These are phyloP conservation scores for Jackrogersella multiformis DNA, from an alignment of 495 filamentous ascomycete genomes.

Conservation along the genomic window DNA sequence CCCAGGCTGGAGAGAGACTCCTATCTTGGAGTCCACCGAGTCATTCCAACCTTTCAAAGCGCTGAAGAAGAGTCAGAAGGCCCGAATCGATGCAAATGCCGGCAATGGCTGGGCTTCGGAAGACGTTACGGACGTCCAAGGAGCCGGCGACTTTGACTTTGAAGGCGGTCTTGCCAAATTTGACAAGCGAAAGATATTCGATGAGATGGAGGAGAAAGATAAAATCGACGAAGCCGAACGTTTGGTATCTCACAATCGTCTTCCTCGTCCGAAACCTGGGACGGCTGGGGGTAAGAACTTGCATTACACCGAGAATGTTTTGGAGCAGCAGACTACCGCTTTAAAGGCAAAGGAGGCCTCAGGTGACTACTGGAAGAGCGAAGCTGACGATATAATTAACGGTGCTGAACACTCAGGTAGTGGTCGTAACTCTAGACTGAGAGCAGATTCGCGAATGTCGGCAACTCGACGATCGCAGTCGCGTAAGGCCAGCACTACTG, in stretches of 20 bases:
- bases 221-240: constrained; percentile 87
- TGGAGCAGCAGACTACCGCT: constrained; percentile 63
- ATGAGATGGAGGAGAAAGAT: constrained; percentile 86
- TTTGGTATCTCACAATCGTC: constrained; percentile 86
- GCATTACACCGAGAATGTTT: constrained; percentile 90
- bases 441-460: constrained; percentile 59
- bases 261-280: constrained; percentile 73
- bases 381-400: constrained; percentile 69
- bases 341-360: constrained; percentile 51
- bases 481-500: constrained; percentile 68
- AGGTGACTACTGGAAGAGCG: constrained; percentile 71
- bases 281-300: constrained; percentile 89
- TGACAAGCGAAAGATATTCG: constrained; percentile 89
- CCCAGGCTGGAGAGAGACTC: constrained; percentile 86
- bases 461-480: constrained; percentile 61
- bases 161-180: constrained; percentile 87
- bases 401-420: constrained; percentile 61
- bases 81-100: constrained; percentile 62
- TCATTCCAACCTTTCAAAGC: constrained; percentile 66
- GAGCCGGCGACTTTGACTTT: constrained; percentile 93
- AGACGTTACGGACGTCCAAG: constrained; percentile 96
- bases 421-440: constrained; percentile 57
- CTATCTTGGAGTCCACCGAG: constrained; percentile 71
- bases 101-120: constrained; percentile 96
- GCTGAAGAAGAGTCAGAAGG: constrained; percentile 63